Percentiles rank a stretch among this genome's conserved stretches.
Conservation (phyloP, 768 basidiomycete genomes). For the Cystofilobasidium capitatum region DNA sequence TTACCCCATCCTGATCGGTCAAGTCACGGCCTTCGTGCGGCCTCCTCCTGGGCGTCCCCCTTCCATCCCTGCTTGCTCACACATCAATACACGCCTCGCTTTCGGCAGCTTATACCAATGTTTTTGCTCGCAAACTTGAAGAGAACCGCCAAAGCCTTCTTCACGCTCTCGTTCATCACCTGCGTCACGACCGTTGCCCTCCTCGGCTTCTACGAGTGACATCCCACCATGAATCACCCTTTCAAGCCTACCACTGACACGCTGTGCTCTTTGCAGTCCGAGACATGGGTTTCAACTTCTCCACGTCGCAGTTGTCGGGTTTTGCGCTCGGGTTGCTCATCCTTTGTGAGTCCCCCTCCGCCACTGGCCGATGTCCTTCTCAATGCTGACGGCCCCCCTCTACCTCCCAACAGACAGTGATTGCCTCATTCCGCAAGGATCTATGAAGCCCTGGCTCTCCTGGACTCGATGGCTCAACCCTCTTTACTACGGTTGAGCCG, state of each 20-base stretch:
- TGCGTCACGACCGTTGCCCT: constrained; percentile 26
- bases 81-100: constrained; percentile 27
- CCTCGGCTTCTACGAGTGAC: constrained; percentile 16
- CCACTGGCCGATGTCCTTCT: not conserved
- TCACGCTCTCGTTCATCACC: constrained; percentile 27
- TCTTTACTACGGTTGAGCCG: constrained; percentile 58
- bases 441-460: constrained; percentile 61
- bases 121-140: constrained; percentile 19
- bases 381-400: not conserved
- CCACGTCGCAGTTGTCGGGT: constrained; percentile 19
- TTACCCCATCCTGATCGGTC: constrained; percentile 35
- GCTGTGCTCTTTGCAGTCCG: not conserved
- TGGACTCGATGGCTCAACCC: constrained; percentile 73
- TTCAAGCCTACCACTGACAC: not conserved
- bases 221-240: not conserved
- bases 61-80: not conserved
- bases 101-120: constrained; percentile 26
- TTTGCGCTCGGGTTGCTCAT: constrained; percentile 23
- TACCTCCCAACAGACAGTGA: not conserved
- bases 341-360: not conserved
- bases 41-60: too few species aligned
- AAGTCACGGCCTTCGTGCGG: constrained; percentile 46
- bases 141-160: constrained; percentile 17
- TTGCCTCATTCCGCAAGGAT: constrained; percentile 18
- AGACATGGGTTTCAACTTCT: constrained; percentile 21